A percentile compares a stretch with the other conserved stretches of the same genome.
These are phyloP conservation scores for Rhypophila decipiens DNA, from an alignment of 495 filamentous ascomycete genomes.

Conservation along the genomic window DNA sequence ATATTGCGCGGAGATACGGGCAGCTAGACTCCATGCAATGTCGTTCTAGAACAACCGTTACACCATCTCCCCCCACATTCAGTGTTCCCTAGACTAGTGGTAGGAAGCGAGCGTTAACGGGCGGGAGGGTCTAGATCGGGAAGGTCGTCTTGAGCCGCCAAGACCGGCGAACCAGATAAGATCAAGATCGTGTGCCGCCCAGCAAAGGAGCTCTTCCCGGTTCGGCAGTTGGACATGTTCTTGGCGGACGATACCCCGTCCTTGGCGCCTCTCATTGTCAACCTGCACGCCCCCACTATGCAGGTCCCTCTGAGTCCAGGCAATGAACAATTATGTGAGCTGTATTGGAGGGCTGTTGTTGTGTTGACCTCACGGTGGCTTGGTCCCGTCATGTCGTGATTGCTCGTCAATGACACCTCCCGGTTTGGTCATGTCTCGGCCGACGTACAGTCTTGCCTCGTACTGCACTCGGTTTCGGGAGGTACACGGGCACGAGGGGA, in stretches of 20 bases:
- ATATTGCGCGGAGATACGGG: too few relatives aligned
- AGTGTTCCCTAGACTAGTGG: too few relatives aligned
- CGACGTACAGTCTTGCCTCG: too few relatives aligned
- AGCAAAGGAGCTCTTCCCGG: slow-evolving; percentile 2
- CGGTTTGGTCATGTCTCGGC: background rate
- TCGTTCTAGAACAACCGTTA: too few relatives aligned
- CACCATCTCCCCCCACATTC: too few relatives aligned
- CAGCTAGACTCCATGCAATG: too few relatives aligned
- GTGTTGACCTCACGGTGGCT: too few relatives aligned
- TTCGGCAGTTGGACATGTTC: slow-evolving; percentile 10
- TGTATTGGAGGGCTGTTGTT: too few relatives aligned
- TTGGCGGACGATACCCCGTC: slow-evolving; percentile 3
- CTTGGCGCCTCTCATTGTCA: too few relatives aligned
- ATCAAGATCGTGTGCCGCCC: background rate
- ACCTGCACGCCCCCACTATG: background rate
- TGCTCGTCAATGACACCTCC: background rate
- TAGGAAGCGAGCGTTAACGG: too few relatives aligned
- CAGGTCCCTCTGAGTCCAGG: background rate
- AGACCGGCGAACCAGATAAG: background rate
- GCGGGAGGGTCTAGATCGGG: background rate
- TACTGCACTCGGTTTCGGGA: background rate
- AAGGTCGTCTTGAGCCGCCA: background rate
- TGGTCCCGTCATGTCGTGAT: slow-evolving; percentile 6
- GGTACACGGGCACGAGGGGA: background rate
- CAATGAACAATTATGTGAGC: background rate